These are phyloP conservation scores for Chrysoporthe austroafricana DNA, from an alignment of 2,329 filamentous ascomycete species.

Conservation along the genomic window DNA sequence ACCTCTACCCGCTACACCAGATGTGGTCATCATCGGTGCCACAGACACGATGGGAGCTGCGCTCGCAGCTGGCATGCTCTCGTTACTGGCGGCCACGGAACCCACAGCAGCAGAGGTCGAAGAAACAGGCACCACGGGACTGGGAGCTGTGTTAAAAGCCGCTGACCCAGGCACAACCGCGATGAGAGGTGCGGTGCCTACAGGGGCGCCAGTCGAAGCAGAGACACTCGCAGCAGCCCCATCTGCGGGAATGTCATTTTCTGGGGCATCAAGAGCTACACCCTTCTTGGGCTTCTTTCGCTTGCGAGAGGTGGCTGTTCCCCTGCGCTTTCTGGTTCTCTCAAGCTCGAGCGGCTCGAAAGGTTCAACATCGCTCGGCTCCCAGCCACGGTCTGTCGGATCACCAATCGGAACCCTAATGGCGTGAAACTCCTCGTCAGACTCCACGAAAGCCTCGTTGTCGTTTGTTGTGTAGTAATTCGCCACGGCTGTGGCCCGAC, in stretches of 20 bases:
- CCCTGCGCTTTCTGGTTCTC: background rate
- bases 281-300: background rate
- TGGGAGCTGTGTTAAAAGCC: background rate
- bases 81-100: background rate
- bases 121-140: too few relatives aligned
- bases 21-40: background rate
- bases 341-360: too few relatives aligned
- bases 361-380: background rate
- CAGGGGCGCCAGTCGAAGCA: background rate
- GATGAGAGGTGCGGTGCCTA: too few relatives aligned
- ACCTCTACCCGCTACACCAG: background rate
- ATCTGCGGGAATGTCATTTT: too few relatives aligned
- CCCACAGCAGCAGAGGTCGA: background rate
- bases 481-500: background rate
- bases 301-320: background rate
- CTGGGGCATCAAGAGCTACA: background rate
- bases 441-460: background rate
- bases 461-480: background rate
- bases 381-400: background rate
- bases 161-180: background rate
- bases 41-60: background rate
- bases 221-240: background rate
- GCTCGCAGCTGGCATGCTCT: background rate
- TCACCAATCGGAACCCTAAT: background rate
- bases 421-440: background rate